These are phyloP conservation scores for Yamadazyma siamensis DNA, from an alignment of 1,139 yeast species.

Conservation along the genomic window DNA sequence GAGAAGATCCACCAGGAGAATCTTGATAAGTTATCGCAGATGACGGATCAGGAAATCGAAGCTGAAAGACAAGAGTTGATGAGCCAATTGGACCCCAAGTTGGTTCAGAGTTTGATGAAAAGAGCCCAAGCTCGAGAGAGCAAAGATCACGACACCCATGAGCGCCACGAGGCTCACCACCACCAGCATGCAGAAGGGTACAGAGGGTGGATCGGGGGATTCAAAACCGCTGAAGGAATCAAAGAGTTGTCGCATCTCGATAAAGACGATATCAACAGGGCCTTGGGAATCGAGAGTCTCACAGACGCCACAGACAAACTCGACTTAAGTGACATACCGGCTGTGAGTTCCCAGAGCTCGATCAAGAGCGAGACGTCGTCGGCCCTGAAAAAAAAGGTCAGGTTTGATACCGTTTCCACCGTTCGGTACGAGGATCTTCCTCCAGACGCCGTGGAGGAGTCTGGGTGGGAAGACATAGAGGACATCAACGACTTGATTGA, in stretches of 20 bases:
- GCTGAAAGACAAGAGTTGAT: slow-evolving; percentile 67
- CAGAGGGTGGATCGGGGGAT: slow-evolving; percentile 75
- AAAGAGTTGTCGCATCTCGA: slow-evolving; percentile 34
- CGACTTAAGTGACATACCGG: background rate
- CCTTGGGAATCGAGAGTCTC: slow-evolving; percentile 26
- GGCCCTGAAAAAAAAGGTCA: slow-evolving; percentile 24
- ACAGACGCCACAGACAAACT: background rate
- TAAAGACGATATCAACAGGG: slow-evolving; percentile 35
- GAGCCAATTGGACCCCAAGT: slow-evolving; percentile 63
- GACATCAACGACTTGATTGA: slow-evolving; percentile 32
- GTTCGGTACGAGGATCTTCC: slow-evolving; percentile 36
- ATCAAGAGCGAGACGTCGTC: too few species aligned
- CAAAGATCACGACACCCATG: slow-evolving; percentile 13
- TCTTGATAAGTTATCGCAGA: slow-evolving; percentile 52
- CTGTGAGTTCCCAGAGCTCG: background rate
- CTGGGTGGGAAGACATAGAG: slow-evolving; percentile 42
- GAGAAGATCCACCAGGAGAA: slow-evolving; percentile 79
- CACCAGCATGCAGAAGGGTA: slow-evolving; percentile 60
- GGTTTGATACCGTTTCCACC: slow-evolving; percentile 39
- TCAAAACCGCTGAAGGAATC: slow-evolving; percentile 35
- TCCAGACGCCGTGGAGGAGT: slow-evolving; percentile 29
- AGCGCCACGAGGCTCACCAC: slow-evolving; percentile 15
- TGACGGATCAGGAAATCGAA: slow-evolving; percentile 67
- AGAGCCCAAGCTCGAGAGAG: slow-evolving; percentile 31
- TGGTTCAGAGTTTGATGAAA: slow-evolving; percentile 54